Evolutionary conservation across 345 rosid species (phyloP).

Genomic region (Dipteronia sinensis): DNA sequence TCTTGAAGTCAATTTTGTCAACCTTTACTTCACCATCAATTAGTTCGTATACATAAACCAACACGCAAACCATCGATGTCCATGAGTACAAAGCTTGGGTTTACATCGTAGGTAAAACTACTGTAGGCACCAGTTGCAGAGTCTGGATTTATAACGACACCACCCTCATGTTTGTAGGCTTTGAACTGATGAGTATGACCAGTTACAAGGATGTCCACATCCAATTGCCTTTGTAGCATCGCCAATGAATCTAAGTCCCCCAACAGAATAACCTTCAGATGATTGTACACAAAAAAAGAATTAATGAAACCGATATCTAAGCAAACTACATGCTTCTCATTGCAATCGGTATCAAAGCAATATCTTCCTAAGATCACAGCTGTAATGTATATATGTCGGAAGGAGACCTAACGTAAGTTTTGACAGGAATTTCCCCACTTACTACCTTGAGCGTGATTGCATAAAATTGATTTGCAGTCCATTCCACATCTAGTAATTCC

Average conservation of each 20-base stretch:
- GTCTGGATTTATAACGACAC: conserved; percentile 46
- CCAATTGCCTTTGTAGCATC: conserved; percentile 48
- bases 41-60: conserved; percentile 35
- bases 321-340: background rate
- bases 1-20: conserved; percentile 44
- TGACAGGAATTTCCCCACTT: background rate
- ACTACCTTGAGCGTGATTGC: background rate
- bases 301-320: background rate
- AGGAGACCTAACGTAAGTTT: background rate
- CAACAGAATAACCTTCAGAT: conserved; percentile 43
- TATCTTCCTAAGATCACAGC: background rate
- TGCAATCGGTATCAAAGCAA: background rate
- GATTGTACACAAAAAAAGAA: conserved; percentile 2
- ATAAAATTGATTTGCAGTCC: background rate
- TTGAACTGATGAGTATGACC: conserved; percentile 51
- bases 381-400: background rate
- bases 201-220: conserved; percentile 46
- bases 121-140: conserved; percentile 52
- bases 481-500: background rate
- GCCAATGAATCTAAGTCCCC: conserved; percentile 43
- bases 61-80: conserved; percentile 47
- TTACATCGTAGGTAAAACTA: conserved; percentile 40
- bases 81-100: conserved; percentile 49
- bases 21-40: conserved; percentile 41
- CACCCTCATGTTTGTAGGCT: conserved; percentile 49